phyloP scores from a whole-genome alignment of 148 eudicot genomes.

The Silene uniflora region DNA sequence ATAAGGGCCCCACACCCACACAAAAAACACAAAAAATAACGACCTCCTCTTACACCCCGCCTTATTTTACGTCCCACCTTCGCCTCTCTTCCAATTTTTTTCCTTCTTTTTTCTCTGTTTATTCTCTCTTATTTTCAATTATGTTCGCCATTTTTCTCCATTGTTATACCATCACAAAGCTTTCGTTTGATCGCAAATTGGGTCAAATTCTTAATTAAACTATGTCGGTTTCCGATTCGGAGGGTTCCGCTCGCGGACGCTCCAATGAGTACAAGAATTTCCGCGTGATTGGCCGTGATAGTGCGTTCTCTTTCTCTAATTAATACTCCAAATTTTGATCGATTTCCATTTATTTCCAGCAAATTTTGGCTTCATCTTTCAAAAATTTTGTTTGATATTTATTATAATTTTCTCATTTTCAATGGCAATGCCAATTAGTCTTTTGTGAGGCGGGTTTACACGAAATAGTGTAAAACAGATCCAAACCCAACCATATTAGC shows the following conservation, averaged over 20 bases:
- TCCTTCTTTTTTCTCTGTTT: constrained; percentile 6
- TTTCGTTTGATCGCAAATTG: not conserved
- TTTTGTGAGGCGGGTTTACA: no score
- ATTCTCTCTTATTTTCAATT: constrained; percentile 1
- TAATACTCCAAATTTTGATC: not conserved
- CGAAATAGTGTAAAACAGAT: no score
- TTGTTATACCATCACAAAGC: not conserved
- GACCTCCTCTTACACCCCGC: constrained; percentile 29
- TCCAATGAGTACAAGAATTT: constrained; percentile 60
- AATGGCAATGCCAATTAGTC: no score
- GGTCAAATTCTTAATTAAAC: not conserved
- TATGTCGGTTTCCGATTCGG: constrained; percentile 83
- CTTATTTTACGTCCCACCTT: constrained; percentile 22
- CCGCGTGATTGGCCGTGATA: constrained; percentile 71
- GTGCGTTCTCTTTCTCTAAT: constrained; percentile 33
- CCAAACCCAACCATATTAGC: no score
- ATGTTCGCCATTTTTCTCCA: constrained; percentile 22
- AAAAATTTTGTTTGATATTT: not conserved
- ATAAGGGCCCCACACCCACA: constrained; percentile 16
- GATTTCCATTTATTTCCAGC: not conserved
- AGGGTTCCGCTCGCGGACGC: constrained; percentile 35
- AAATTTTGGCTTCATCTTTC: not conserved
- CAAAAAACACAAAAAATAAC: constrained; percentile 28
- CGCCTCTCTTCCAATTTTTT: constrained; percentile 13
- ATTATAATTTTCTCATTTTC: no score